Conservation (phyloP, 805 yeast genomes). For the Metschnikowia kofuensis region DNA sequence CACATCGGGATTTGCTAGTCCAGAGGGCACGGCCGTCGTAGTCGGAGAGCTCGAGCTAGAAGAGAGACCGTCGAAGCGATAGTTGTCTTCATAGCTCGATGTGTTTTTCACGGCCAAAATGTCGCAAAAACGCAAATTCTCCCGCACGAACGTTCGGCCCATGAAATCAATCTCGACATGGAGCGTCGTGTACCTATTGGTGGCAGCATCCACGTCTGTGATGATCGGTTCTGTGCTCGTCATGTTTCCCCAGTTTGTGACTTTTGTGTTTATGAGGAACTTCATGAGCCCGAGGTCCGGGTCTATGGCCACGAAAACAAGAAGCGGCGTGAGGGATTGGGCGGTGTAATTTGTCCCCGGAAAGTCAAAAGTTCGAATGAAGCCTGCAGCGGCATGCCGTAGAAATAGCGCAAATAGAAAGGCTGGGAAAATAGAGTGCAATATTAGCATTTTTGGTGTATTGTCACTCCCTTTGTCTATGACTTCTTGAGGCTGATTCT, state of each 20-base stretch:
- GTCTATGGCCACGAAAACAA: slow-evolving; percentile 37
- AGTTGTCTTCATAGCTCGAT: slow-evolving; percentile 22
- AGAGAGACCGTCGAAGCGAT: slow-evolving; percentile 19
- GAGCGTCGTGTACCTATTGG: slow-evolving; percentile 49
- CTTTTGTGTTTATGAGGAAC: slow-evolving; percentile 36
- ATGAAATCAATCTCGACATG: slow-evolving; percentile 44
- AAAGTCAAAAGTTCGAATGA: slow-evolving; percentile 23
- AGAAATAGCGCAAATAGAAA: slow-evolving; percentile 11
- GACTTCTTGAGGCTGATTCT: no score
- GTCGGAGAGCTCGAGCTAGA: neutral
- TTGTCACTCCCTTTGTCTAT: no score
- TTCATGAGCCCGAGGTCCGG: slow-evolving; percentile 26
- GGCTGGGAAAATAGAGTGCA: no score
- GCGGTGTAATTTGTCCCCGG: slow-evolving; percentile 4
- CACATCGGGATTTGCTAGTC: neutral
- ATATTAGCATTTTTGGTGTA: no score
- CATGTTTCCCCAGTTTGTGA: slow-evolving; percentile 10
- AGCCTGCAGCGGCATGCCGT: slow-evolving; percentile 18
- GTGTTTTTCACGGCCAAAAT: slow-evolving; percentile 37
- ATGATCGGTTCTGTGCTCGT: slow-evolving; percentile 21
- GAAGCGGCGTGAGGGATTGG: slow-evolving; percentile 19
- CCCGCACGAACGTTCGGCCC: slow-evolving; percentile 40
- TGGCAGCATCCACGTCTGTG: slow-evolving; percentile 41
- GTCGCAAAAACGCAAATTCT: slow-evolving; percentile 44
- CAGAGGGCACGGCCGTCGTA: slow-evolving; percentile 1